Evolutionary conservation across 371 early-diverging fungal genomes (phyloP), one percentile per base, ranked within the genome.

Genomic region (Fennellomyces sp.): DNA sequence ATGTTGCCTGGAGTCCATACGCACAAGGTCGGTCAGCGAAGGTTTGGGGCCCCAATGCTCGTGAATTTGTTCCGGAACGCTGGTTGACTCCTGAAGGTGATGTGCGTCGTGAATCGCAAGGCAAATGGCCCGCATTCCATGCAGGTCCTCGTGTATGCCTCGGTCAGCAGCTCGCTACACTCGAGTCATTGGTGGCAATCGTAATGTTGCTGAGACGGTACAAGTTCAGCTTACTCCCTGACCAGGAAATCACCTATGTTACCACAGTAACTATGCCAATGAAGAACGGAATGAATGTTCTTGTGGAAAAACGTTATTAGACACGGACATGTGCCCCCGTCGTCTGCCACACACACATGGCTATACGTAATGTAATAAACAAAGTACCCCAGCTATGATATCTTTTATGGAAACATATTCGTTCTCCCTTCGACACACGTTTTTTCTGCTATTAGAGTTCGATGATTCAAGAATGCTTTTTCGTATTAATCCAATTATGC

Each of bases 141-240:
- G 87, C 85, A 8, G 91, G 91, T 0, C 90, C 91, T 2, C 78
- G 91, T 26, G 77, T 86, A 19, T 91, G 90, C 57, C 67, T 90
- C 21, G 89, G 61, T 28, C 72, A 72, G 42, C 70, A 75, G 1
- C 70, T 82, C 27, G 82, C 82, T 2, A 78, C 76, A 0, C 59
- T 82, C 10, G 79, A 82, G 58, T 72, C 76, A 0, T 41, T 82
- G 51, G 74, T 75, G 8, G 63, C 73, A 15, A 72, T 74, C 35
- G 60, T 58, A 6, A 56, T 70, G 48, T 56, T 81, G 26, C 54
- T 80, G 23, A 70, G 69, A 52, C 70, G 66, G 5, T 83, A 75
- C 53, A 66, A 57, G 5, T 81, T 83, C 50, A 67, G 76, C 15
- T 64, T 79, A 19, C 61, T 66, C 3, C 74, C 73, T 15, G 70